phyloP scores from a whole-genome alignment of 2,329 filamentous ascomycete species.

The Penicillium nordicum region DNA sequence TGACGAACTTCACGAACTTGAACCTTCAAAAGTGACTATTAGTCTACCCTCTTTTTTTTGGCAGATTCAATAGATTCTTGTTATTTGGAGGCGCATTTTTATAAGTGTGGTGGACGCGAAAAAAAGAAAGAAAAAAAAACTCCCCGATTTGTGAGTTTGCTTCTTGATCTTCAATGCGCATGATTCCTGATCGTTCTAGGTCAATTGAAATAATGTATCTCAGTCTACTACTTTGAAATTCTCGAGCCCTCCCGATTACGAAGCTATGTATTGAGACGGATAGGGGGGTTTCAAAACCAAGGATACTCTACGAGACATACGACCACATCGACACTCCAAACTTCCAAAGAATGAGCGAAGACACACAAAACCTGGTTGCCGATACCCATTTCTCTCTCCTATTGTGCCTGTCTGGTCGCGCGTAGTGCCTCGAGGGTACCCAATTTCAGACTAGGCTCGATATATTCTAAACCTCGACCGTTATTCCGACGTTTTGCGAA shows the following conservation, averaged over 20 bases:
- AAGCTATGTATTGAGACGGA: constrained; percentile 13
- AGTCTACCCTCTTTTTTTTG: background rate
- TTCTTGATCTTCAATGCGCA: background rate
- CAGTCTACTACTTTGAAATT: constrained; percentile 6
- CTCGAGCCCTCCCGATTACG: background rate
- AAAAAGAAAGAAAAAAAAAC: background rate
- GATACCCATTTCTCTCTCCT: constrained; percentile 5
- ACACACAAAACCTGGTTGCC: constrained; percentile 2
- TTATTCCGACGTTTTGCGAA: constrained; percentile 7
- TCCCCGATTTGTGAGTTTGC: background rate
- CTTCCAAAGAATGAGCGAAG: constrained; percentile 16
- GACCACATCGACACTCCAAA: background rate
- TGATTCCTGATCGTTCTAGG: background rate
- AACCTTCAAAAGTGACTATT: background rate
- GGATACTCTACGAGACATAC: background rate
- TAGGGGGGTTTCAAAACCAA: background rate
- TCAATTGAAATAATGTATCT: constrained; percentile 15
- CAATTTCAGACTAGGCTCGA: background rate
- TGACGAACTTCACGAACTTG: background rate
- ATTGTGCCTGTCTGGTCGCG: background rate
- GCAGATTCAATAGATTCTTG: background rate
- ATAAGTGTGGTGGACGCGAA: background rate
- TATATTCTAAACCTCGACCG: background rate
- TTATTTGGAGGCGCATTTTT: background rate
- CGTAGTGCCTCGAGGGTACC: constrained; percentile 4